A percentile compares a stretch with the other conserved stretches of the same genome.
Evolutionary conservation across 192 early-diverging fungal genomes (phyloP).

Genomic region (Entomortierella lignicola): DNA sequence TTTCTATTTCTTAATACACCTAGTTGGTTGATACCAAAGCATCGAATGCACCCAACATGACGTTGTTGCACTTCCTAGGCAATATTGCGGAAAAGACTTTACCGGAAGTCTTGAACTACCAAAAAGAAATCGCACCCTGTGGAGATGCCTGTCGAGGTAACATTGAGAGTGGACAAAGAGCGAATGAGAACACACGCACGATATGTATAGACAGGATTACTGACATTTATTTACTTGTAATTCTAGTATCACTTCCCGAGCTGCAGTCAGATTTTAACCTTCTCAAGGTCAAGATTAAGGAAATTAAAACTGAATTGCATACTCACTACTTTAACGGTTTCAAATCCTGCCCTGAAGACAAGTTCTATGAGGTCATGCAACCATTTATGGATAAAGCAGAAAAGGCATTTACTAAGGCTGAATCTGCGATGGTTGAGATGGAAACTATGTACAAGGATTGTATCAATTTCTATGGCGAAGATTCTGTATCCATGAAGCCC

Average conservation of each 20-base stretch:
- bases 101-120: conserved; percentile 69
- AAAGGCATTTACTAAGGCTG: conserved; percentile 71
- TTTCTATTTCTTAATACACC: background rate
- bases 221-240: background rate
- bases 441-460: conserved; percentile 76
- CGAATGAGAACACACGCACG: no score
- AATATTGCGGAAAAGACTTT: conserved; percentile 74
- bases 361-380: conserved; percentile 70
- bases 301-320: conserved; percentile 59
- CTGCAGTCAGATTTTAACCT: conserved; percentile 62
- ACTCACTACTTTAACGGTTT: conserved; percentile 59
- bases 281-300: conserved; percentile 58
- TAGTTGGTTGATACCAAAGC: conserved; percentile 87
- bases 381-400: conserved; percentile 74
- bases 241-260: conserved; percentile 64
- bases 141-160: conserved; percentile 78
- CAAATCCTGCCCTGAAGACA: conserved; percentile 68
- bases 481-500: conserved; percentile 74
- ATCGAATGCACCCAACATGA: conserved; percentile 75
- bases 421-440: conserved; percentile 74
- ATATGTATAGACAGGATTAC: no score
- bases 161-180: background rate
- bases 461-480: conserved; percentile 79
- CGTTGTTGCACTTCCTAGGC: conserved; percentile 82
- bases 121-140: conserved; percentile 74